Evolutionary conservation across 2,329 filamentous ascomycete genomes (phyloP), one percentile per base, ranked within the genome.

Genomic region (Talaromyces sp.): DNA sequence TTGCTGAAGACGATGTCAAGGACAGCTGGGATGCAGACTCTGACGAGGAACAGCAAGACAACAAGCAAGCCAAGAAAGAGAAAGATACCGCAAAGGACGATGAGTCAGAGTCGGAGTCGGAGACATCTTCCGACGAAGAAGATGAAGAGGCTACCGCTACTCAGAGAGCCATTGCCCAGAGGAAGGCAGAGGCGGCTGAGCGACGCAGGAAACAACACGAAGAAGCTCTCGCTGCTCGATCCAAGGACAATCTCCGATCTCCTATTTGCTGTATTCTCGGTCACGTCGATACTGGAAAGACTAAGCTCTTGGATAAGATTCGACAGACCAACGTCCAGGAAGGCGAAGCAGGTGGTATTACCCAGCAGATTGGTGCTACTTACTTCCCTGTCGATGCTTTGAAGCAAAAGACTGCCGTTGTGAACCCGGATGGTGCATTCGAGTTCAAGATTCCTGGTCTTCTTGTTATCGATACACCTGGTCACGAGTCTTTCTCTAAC

Each of bases 401-500:
- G 75, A 86, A 87, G 80, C 90, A 93, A 78, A 99, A 99, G 86
- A 97, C 92, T 16, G 86, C 88, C 22, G 94, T 98, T 16, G 91
- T 99, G 75, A 99, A 99, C 84, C 86, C 87, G 74, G 93, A 99
- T 75, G 89, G 89, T 73, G 85, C 85, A 64, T 97, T 99, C 78
- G 91, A 97, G 68, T 96, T 97, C 87, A 99, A 97, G 83, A 92
- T 99, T 24, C 96, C 95, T 52, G 95, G 95, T 86, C 87, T 99
- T 63, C 83, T 99, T 70, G 89, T 99, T 74, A 99, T 99, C 74
- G 95, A 99, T 81, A 99, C 95, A 0, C 96, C 95, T 74, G 95
- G 95, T 83, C 95, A 99, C 93, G 95, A 99, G 87, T 99, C 95
- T 74, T 99, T 99, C 87, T 97, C 94, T 69, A 99, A 99, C 81